These are phyloP conservation scores for Diatrype stigma DNA, from an alignment of 2,329 filamentous ascomycete species.

Conservation along the genomic window DNA sequence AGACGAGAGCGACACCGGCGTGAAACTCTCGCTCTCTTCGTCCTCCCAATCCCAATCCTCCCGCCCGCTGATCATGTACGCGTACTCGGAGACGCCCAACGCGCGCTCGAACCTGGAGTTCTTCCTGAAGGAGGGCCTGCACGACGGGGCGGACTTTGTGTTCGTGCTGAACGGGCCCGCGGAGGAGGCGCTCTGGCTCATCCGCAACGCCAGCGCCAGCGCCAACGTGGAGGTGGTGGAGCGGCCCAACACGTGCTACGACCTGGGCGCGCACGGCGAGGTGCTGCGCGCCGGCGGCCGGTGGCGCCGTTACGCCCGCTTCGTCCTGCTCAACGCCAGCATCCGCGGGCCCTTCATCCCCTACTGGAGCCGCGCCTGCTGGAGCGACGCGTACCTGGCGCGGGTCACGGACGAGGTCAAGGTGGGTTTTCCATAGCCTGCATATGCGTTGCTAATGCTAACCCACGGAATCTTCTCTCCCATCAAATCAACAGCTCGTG, in stretches of 20 bases:
- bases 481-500: slow-evolving; percentile 23
- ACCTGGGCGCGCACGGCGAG: slow-evolving; percentile 32
- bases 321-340: slow-evolving; percentile 33
- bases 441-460: background rate
- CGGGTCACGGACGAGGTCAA: slow-evolving; percentile 26
- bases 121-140: slow-evolving; percentile 33
- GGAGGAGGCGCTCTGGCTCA: no score
- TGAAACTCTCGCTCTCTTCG: no score
- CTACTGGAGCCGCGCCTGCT: slow-evolving; percentile 30
- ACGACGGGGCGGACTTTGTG: slow-evolving; percentile 34
- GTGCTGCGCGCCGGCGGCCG: slow-evolving; percentile 27
- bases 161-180: slow-evolving; percentile 35
- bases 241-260: slow-evolving; percentile 31
- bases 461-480: background rate
- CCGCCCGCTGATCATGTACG: slow-evolving; percentile 30
- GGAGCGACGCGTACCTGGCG: slow-evolving; percentile 31
- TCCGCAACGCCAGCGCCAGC: no score
- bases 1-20: no score
- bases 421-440: slow-evolving; percentile 3
- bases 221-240: slow-evolving; percentile 30
- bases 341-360: slow-evolving; percentile 36
- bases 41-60: no score
- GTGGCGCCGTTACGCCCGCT: slow-evolving; percentile 31
- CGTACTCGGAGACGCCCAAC: slow-evolving; percentile 29
- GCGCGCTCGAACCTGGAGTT: slow-evolving; percentile 31